Evolutionary conservation across 371 early-diverging fungal genomes (phyloP).

Genomic region (Homolaphlyctis polyrhiza): DNA sequence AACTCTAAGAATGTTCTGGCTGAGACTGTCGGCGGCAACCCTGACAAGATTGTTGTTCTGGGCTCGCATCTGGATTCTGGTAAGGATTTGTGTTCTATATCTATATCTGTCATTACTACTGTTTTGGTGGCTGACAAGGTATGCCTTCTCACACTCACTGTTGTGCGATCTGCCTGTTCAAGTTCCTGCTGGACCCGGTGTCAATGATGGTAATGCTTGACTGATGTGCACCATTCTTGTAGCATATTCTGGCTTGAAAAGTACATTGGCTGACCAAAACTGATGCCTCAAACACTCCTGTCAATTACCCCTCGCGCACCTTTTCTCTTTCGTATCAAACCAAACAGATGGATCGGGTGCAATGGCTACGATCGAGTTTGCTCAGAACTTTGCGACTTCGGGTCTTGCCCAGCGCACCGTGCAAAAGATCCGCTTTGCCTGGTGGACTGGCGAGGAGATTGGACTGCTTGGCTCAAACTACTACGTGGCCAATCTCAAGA

Average conservation of each 20-base stretch:
- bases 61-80: slow-evolving; percentile 25
- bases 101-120: too few relatives aligned
- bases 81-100: too few relatives aligned
- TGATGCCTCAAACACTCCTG: too few relatives aligned
- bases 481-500: slow-evolving; percentile 44
- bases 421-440: slow-evolving; percentile 5
- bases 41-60: slow-evolving; percentile 15
- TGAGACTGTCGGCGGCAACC: slow-evolving; percentile 15
- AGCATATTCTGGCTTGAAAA: too few relatives aligned
- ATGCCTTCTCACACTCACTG: too few relatives aligned
- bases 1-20: slow-evolving; percentile 18
- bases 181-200: slow-evolving; percentile 31
- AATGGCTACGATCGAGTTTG: slow-evolving; percentile 57
- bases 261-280: too few relatives aligned
- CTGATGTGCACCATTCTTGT: slow-evolving; percentile 1
- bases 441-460: slow-evolving; percentile 40
- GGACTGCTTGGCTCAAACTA: slow-evolving; percentile 71
- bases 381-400: slow-evolving; percentile 36
- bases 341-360: slow-evolving; percentile 72
- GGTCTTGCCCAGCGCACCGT: slow-evolving; percentile 6
- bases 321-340: too few relatives aligned
- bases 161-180: too few relatives aligned
- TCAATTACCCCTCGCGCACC: too few relatives aligned
- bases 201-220: too few relatives aligned
- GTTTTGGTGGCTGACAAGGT: too few relatives aligned